phyloP scores from a whole-genome alignment of 257 asterid genomes.

The Solanum lycopersicoides region DNA sequence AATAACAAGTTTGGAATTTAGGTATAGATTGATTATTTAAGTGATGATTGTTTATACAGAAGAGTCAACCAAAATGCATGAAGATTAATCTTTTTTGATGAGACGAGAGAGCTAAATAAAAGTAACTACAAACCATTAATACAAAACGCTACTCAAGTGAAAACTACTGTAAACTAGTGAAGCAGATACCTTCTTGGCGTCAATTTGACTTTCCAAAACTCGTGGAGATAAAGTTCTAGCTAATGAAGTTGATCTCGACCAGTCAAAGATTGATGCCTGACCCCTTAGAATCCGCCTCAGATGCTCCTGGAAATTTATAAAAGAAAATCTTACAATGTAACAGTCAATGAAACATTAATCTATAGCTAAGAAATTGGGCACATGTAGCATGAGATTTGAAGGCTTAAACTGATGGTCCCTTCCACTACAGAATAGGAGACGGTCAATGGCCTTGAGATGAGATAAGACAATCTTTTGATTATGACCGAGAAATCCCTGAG shows the following conservation, averaged over 20 bases:
- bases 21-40: background rate
- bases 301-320: conserved; percentile 56
- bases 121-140: background rate
- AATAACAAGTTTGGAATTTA: background rate
- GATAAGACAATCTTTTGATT: background rate
- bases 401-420: background rate
- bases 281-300: conserved; percentile 96
- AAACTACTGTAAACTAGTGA: background rate
- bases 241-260: conserved; percentile 94
- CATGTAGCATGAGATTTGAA: background rate
- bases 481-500: background rate
- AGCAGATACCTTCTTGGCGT: conserved; percentile 81
- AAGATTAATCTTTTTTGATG: background rate
- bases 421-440: background rate
- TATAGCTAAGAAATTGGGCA: background rate
- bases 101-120: background rate
- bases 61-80: background rate
- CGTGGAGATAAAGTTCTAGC: conserved; percentile 95
- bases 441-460: background rate
- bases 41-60: background rate
- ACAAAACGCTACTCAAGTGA: background rate
- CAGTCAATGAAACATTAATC: background rate
- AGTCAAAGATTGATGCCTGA: conserved; percentile 86
- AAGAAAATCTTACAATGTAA: background rate
- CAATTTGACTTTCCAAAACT: conserved; percentile 96